Conservation (phyloP, 169 alveolate species). For the Cryptosporidium bovis region DNA sequence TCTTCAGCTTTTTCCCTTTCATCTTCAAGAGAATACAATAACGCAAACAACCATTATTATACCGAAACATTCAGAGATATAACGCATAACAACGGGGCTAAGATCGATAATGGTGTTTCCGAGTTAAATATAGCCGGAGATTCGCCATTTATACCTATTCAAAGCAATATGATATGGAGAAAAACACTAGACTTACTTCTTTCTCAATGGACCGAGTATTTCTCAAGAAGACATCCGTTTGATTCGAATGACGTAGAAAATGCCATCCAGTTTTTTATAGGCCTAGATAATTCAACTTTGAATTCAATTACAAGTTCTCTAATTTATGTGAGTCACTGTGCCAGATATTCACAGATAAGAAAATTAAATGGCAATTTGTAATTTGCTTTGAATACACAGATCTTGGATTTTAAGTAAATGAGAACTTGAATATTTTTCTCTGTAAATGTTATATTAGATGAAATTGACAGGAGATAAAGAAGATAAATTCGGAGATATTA, state of each 20-base stretch:
- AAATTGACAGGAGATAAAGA: neutral
- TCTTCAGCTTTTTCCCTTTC: too few relatives aligned
- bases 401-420: neutral
- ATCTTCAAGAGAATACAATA: neutral
- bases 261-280: constrained; percentile 54
- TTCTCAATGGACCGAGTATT: constrained; percentile 54
- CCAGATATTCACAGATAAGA: constrained; percentile 58
- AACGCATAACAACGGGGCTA: neutral
- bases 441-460: neutral
- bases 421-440: neutral
- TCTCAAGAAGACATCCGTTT: constrained; percentile 32
- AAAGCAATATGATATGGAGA: constrained; percentile 17
- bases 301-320: constrained; percentile 48
- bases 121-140: neutral
- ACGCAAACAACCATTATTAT: neutral
- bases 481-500: too few relatives aligned
- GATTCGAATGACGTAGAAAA: constrained; percentile 42
- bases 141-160: constrained; percentile 49
- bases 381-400: too few relatives aligned
- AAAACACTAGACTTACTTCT: constrained; percentile 20
- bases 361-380: neutral
- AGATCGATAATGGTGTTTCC: neutral
- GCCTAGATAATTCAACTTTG: constrained; percentile 32
- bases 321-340: constrained; percentile 64
- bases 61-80: neutral